Evolutionary conservation across 2,329 filamentous ascomycete species (phyloP).

Genomic region (Colletotrichum costaricense): DNA sequence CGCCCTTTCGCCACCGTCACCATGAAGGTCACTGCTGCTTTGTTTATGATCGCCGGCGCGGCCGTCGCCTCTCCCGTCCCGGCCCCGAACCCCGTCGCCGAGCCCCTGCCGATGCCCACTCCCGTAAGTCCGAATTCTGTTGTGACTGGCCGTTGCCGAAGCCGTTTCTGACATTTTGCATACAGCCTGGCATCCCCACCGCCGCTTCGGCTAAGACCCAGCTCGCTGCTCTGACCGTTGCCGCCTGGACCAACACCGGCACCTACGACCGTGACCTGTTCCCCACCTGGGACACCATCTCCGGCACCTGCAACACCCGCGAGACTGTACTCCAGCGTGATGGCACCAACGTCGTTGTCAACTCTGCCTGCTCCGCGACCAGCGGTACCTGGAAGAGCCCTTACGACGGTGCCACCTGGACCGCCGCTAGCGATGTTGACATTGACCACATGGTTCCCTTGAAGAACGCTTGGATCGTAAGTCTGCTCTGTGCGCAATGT

Average conservation of each 20-base stretch:
- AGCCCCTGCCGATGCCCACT: constrained; percentile 38
- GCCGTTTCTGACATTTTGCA: neutral
- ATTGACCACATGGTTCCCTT: constrained; percentile 89
- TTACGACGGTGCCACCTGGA: constrained; percentile 81
- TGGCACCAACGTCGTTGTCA: constrained; percentile 70
- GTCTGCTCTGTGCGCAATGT: constrained; percentile 38
- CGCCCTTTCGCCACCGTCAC: neutral
- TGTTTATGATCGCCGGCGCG: constrained; percentile 37
- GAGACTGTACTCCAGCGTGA: constrained; percentile 81
- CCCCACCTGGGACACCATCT: constrained; percentile 76
- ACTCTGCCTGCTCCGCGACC: constrained; percentile 69
- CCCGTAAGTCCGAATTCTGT: constrained; percentile 38
- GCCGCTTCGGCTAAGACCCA: constrained; percentile 65
- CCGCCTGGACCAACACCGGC: constrained; percentile 62
- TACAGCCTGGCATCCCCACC: constrained; percentile 71
- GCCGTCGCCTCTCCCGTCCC: constrained; percentile 38
- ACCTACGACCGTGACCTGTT: constrained; percentile 76
- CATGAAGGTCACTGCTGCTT: constrained; percentile 36
- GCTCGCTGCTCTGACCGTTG: constrained; percentile 69
- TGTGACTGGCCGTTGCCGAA: neutral
- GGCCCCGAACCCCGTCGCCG: constrained; percentile 24
- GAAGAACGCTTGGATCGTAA: constrained; percentile 81
- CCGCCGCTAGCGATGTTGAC: constrained; percentile 75
- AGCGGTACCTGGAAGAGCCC: constrained; percentile 78
- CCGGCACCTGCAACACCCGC: constrained; percentile 75